A percentile compares a stretch with the other conserved stretches of the same genome.
Conservation (phyloP, 352 stramenopile genomes). For the Pythium coloratum region DNA sequence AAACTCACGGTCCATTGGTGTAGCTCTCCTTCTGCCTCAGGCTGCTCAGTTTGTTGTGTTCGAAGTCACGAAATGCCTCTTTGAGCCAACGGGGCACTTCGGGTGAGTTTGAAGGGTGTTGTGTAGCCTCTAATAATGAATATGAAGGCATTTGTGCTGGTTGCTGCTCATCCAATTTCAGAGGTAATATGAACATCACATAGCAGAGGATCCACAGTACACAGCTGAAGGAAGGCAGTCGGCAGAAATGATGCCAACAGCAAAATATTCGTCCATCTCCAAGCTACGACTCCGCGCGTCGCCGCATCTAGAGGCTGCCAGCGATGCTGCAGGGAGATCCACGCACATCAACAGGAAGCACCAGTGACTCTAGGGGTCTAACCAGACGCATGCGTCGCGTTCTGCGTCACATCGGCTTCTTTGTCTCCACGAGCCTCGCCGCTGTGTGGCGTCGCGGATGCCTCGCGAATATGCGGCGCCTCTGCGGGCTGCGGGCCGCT, state of each 20-base stretch:
- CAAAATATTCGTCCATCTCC: not conserved
- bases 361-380: not conserved
- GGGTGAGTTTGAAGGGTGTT: not conserved
- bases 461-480: conserved; percentile 10
- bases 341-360: not conserved
- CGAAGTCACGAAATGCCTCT: too few relatives aligned
- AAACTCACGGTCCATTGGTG: too few relatives aligned
- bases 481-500: conserved; percentile 6
- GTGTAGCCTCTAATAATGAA: not conserved
- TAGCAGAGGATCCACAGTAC: conserved; percentile 3
- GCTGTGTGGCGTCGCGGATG: conserved; percentile 22
- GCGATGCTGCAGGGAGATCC: conserved; percentile 15
- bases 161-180: not conserved
- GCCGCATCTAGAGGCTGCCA: not conserved
- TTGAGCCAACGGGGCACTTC: too few relatives aligned
- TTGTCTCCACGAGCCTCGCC: conserved; percentile 8
- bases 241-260: not conserved
- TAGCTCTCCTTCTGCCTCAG: too few relatives aligned
- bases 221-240: not conserved
- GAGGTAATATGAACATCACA: conserved; percentile 1
- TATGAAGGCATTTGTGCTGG: not conserved
- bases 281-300: not conserved
- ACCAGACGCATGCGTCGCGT: not conserved
- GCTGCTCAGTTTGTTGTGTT: too few relatives aligned
- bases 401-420: conserved; percentile 15